Conservation (phyloP, 2,329 filamentous ascomycete genomes). For the Dothidotthia symphoricarpi region DNA sequence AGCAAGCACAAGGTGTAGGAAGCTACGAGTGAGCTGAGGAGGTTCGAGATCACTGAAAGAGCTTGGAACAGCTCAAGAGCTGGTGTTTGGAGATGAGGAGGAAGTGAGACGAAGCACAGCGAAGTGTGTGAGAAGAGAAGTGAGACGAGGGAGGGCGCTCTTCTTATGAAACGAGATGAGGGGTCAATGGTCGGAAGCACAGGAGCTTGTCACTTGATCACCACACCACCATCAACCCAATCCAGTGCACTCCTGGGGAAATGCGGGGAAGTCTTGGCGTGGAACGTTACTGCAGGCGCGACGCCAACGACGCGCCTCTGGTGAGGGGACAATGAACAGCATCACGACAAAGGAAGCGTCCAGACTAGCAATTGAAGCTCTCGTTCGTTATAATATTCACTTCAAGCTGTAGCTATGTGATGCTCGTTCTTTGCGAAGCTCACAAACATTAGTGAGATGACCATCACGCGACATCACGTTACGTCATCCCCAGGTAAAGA, state of each 20-base stretch:
- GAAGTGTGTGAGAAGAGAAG: constrained; percentile 23
- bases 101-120: constrained; percentile 22
- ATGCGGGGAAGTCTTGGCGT: constrained; percentile 16
- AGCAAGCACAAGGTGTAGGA: constrained; percentile 8
- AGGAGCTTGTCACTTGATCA: constrained; percentile 39
- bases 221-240: constrained; percentile 31
- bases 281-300: constrained; percentile 3
- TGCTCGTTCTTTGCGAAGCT: constrained; percentile 5
- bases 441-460: constrained; percentile 22
- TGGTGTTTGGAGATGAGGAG: constrained; percentile 6
- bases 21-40: constrained; percentile 8
- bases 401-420: constrained; percentile 6
- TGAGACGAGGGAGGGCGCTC: constrained; percentile 24
- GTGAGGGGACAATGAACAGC: neutral
- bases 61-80: constrained; percentile 13
- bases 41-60: constrained; percentile 11
- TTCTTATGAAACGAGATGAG: constrained; percentile 29
- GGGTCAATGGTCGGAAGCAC: constrained; percentile 28
- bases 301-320: constrained; percentile 16
- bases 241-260: constrained; percentile 20
- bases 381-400: neutral
- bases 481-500: constrained; percentile 31
- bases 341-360: constrained; percentile 1
- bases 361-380: constrained; percentile 27
- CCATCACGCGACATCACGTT: constrained; percentile 31